Evolutionary conservation across 805 yeast genomes (phyloP), one percentile per base, ranked within the genome.

Genomic region (Clavispora santaluciae): DNA sequence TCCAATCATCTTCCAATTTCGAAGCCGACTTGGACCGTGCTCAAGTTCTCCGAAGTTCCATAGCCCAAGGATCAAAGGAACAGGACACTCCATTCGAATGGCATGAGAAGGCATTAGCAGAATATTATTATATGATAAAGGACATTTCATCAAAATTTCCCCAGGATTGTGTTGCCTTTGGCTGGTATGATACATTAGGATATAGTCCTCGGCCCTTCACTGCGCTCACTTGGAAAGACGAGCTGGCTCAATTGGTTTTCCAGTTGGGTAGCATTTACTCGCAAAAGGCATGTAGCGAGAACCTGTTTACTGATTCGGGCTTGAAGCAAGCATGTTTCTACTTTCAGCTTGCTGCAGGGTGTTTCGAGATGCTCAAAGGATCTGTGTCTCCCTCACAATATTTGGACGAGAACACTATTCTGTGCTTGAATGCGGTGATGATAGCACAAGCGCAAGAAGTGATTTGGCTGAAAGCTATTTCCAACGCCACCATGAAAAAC

Each of bases 391-490:
- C 33, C n/a, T 16, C 9, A 13, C 22, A 70, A 71, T 87, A 79
- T 39, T 60, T 86, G 12, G 78, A 77, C 29, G 33, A 42, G 1
- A 70, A 70, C 10, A 76, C 86, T 0, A 52, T 84, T 8, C 61
- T 65, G 10, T 66, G 80, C 13, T 61, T 89, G 39, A 61, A 70
- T 26, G 49, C 57, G 10, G 54, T 88, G 25, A 76, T 77, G 76
- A 55, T 85, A 29, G 93, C 95, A 0, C 95, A 87, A 53, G 93
- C 95, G 0, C 96, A 89, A 60, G 96, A 90, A 55, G 72, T 79
- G 10, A 78, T 83, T 38, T 89, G 96, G 96, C 79, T 75, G 36
- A 81, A 81, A 51, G 88, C 95, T 0, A 39, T 65, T 3, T 60
- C 69, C 0, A 58, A 63, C 28, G 58, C 62, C 13, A 64, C 68